Evolutionary conservation across 148 eudicot genomes (phyloP).

Genomic region (Amaranthus palmeri): DNA sequence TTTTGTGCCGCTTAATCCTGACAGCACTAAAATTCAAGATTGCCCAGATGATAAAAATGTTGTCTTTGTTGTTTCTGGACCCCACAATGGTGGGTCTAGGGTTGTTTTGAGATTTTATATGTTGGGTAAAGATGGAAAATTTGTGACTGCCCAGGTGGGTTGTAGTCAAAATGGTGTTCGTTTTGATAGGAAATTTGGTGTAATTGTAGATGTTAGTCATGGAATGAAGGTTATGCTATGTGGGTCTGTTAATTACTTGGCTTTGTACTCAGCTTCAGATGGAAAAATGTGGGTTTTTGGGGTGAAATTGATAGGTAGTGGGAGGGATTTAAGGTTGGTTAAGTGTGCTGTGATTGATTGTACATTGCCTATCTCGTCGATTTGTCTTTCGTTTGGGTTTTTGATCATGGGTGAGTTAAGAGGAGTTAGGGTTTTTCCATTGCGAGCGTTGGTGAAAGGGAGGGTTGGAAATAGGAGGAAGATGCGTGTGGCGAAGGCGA

Average conservation of each 20-base stretch:
- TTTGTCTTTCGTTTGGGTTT: slow-evolving; percentile 54
- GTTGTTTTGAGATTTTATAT: slow-evolving; percentile 57
- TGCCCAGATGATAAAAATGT: slow-evolving; percentile 23
- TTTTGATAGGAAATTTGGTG: slow-evolving; percentile 49
- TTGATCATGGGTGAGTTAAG: slow-evolving; percentile 66
- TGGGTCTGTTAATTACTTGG: slow-evolving; percentile 57
- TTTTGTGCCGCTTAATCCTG: slow-evolving; percentile 51
- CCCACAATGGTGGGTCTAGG: slow-evolving; percentile 40
- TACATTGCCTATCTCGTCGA: slow-evolving; percentile 37
- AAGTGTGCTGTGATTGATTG: slow-evolving; percentile 87
- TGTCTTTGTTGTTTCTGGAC: slow-evolving; percentile 50
- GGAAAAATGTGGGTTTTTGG: slow-evolving; percentile 62
- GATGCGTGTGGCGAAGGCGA: slow-evolving; percentile 16
- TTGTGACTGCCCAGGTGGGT: slow-evolving; percentile 30
- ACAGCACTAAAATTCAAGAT: slow-evolving; percentile 16
- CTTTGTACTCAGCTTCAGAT: slow-evolving; percentile 57
- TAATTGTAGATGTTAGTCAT: slow-evolving; percentile 49
- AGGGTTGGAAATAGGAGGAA: slow-evolving; percentile 31
- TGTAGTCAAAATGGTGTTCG: slow-evolving; percentile 50
- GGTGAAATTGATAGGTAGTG: slow-evolving; percentile 38
- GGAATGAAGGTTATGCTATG: slow-evolving; percentile 55
- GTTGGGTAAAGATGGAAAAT: slow-evolving; percentile 26
- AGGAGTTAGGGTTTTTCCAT: slow-evolving; percentile 75
- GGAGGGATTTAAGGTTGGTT: slow-evolving; percentile 57
- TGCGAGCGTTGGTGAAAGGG: slow-evolving; percentile 66